Conservation (phyloP, 148 eudicot genomes). For the Rhododendron vialii region DNA sequence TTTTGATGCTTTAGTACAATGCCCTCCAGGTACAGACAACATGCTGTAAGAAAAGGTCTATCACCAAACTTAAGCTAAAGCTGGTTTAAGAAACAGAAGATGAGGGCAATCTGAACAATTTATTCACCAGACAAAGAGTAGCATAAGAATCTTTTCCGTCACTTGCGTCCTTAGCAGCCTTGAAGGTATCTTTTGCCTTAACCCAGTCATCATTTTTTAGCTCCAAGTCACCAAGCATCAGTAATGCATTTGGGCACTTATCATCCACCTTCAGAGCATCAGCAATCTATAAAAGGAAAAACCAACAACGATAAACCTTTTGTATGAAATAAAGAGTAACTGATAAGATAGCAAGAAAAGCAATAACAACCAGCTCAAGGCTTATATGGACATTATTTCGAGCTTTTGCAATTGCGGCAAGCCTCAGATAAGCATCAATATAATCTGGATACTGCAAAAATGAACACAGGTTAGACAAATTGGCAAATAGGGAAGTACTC, state of each 20-base stretch:
- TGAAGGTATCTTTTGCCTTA: conserved; percentile 95
- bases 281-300: conserved; percentile 46
- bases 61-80: background rate
- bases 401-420: conserved; percentile 88
- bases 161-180: conserved; percentile 79
- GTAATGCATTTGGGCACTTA: conserved; percentile 73
- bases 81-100: background rate
- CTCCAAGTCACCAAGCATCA: conserved; percentile 92
- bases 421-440: conserved; percentile 82
- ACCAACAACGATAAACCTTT: background rate
- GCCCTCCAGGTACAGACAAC: background rate
- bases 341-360: background rate
- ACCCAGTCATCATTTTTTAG: conserved; percentile 99
- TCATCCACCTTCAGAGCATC: conserved; percentile 86
- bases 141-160: conserved; percentile 84
- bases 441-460: conserved; percentile 78
- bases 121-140: conserved; percentile 75
- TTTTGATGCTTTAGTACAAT: background rate
- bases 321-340: background rate
- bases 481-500: background rate
- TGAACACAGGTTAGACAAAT: conserved; percentile 5
- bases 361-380: conserved; percentile 72
- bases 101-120: conserved; percentile 1
- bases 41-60: conserved; percentile 8
- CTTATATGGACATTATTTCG: conserved; percentile 74